Percentiles rank a stretch among this genome's conserved stretches.
Conservation (phyloP, 352 stramenopile genomes). For the Stramenopiles sp. region DNA sequence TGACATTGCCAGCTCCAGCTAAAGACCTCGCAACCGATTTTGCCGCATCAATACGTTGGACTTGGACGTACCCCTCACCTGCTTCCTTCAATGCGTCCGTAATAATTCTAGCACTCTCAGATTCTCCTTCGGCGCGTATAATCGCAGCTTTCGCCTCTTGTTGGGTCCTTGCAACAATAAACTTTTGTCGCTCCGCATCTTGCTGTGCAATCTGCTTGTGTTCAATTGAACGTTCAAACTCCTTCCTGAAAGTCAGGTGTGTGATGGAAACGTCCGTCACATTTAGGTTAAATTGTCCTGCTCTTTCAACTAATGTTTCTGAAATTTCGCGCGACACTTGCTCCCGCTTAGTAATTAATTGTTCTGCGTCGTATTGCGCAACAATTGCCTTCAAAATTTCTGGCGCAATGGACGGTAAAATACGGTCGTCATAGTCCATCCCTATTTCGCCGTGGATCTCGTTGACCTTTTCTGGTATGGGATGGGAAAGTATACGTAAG, state of each 20-base stretch:
- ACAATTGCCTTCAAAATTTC: constrained; percentile 78
- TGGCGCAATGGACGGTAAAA: constrained; percentile 95
- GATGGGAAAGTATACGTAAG: constrained; percentile 80
- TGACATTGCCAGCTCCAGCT: constrained; percentile 86
- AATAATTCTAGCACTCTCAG: constrained; percentile 88
- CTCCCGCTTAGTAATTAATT: constrained; percentile 94
- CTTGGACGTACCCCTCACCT: constrained; percentile 93
- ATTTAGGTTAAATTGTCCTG: constrained; percentile 87
- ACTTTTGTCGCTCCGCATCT: constrained; percentile 96
- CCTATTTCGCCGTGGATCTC: constrained; percentile 92
- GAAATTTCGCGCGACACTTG: constrained; percentile 91
- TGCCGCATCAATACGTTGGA: constrained; percentile 97
- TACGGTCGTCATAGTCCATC: constrained; percentile 90
- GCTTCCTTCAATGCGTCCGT: constrained; percentile 91
- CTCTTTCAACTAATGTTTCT: constrained; percentile 82
- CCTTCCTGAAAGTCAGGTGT: constrained; percentile 90
- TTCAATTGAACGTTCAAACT: constrained; percentile 99
- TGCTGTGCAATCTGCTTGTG: constrained; percentile 98
- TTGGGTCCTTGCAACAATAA: constrained; percentile 94
- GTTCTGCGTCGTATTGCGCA: constrained; percentile 97
- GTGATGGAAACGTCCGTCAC: constrained; percentile 99
- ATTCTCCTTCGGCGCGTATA: constrained; percentile 84
- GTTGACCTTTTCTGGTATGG: constrained; percentile 76
- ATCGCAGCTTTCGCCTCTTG: constrained; percentile 76
- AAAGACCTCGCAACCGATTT: constrained; percentile 96